Conservation (phyloP, 805 yeast genomes). For the Pachysolen tannophilus region DNA sequence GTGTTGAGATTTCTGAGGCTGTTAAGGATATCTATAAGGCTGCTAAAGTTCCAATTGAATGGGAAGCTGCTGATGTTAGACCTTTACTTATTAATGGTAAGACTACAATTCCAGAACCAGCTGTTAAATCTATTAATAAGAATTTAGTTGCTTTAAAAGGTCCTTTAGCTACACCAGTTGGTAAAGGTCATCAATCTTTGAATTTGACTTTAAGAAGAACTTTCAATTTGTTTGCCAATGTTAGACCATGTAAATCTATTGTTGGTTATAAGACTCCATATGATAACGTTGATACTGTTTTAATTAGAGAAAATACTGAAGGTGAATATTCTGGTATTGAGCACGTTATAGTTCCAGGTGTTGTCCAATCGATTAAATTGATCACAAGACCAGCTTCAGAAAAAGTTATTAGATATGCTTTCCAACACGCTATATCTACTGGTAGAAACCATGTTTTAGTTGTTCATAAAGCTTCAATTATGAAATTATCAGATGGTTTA, state of each 20-base stretch:
- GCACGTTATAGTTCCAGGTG: constrained; percentile 97
- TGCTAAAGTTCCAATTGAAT: constrained; percentile 91
- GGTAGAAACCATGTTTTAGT: constrained; percentile 84
- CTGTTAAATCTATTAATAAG: constrained; percentile 86
- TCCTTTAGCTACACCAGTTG: constrained; percentile 97
- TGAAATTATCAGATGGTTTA: constrained; percentile 97
- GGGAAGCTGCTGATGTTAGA: constrained; percentile 96
- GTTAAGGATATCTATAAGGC: constrained; percentile 91
- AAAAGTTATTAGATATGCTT: constrained; percentile 94
- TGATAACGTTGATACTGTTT: constrained; percentile 83
- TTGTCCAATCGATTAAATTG: constrained; percentile 94
- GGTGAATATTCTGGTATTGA: constrained; percentile 99
- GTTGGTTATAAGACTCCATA: constrained; percentile 91
- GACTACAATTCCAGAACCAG: constrained; percentile 87
- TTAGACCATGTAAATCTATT: constrained; percentile 92
- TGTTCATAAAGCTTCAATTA: constrained; percentile 97
- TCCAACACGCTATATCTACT: constrained; percentile 88
- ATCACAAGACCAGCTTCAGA: constrained; percentile 95
- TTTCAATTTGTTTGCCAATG: constrained; percentile 92
- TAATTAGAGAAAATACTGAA: constrained; percentile 98
- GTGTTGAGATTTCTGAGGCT: constrained; percentile 89
- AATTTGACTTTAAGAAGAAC: constrained; percentile 97
- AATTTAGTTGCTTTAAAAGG: constrained; percentile 96
- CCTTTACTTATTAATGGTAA: constrained; percentile 87
- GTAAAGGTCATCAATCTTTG: constrained; percentile 97